A percentile compares a stretch with the other conserved stretches of the same genome.
phyloP scores from a whole-genome alignment of 441 rosid genomes.

The Rhodomyrtus psidioides region DNA sequence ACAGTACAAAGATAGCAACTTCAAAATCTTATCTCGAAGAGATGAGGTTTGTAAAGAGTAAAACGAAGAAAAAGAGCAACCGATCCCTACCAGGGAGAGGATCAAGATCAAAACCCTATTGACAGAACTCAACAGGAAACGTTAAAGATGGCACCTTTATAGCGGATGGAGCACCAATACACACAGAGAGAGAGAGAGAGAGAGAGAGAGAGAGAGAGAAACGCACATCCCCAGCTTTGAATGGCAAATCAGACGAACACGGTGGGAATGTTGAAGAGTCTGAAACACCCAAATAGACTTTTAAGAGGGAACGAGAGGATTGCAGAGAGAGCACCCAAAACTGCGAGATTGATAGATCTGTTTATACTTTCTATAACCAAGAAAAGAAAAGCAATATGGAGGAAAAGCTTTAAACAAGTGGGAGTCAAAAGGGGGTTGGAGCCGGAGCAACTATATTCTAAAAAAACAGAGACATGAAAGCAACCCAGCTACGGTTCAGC shows the following conservation, averaged over 20 bases:
- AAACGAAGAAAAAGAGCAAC: background rate
- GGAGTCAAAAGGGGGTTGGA: background rate
- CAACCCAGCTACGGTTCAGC: background rate
- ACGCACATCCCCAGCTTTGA: background rate
- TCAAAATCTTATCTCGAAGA: background rate
- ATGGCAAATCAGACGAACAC: conserved; percentile 11
- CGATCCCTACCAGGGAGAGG: background rate
- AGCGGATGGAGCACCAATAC: background rate
- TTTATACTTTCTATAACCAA: background rate
- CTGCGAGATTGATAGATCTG: conserved; percentile 8
- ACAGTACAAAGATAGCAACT: background rate
- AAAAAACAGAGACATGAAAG: background rate
- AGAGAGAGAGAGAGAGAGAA: conserved; percentile 2
- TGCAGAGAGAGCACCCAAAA: background rate
- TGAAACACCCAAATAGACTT: background rate
- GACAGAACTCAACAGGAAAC: background rate
- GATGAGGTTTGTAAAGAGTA: background rate
- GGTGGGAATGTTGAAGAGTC: background rate
- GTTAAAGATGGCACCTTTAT: conserved; percentile 20
- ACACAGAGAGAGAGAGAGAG: background rate
- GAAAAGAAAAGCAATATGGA: background rate
- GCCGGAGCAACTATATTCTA: background rate
- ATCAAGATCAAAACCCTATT: background rate
- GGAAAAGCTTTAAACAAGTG: background rate
- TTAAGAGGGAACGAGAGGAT: background rate